Evolutionary conservation across 2,329 filamentous ascomycete genomes (phyloP).

Genomic region (Pleochaeta shiraiana): DNA sequence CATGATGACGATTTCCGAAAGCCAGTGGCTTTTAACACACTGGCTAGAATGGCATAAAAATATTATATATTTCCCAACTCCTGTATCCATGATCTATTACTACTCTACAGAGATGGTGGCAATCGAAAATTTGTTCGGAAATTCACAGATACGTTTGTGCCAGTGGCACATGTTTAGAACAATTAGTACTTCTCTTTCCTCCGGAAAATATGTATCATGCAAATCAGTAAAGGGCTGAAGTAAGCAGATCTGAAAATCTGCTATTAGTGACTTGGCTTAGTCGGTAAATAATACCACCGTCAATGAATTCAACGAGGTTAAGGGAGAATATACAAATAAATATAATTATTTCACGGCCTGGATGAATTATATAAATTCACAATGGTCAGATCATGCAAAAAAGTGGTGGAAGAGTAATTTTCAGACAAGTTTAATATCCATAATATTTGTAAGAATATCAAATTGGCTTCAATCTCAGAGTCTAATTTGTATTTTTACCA

Average conservation of each 20-base stretch:
- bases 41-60: not conserved
- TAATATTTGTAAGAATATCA: not conserved
- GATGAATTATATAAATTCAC: not conserved
- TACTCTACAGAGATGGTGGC: not conserved
- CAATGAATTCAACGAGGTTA: not conserved
- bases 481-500: not conserved
- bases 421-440: not conserved
- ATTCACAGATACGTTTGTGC: not conserved
- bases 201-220: no score
- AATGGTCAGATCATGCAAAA: not conserved
- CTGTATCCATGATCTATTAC: not conserved
- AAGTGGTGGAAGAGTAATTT: not conserved
- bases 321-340: not conserved
- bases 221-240: no score
- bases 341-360: not conserved
- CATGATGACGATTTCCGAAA: not conserved
- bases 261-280: not conserved
- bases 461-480: not conserved
- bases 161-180: not conserved
- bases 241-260: not conserved
- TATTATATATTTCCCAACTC: no score
- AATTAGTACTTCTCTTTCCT: no score
- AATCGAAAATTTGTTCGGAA: not conserved
- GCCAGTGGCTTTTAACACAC: not conserved
- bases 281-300: not conserved